A percentile compares a stretch with the other conserved stretches of the same genome.
phyloP scores from a whole-genome alignment of 129 eudicot genomes.

The Centella asiatica region DNA sequence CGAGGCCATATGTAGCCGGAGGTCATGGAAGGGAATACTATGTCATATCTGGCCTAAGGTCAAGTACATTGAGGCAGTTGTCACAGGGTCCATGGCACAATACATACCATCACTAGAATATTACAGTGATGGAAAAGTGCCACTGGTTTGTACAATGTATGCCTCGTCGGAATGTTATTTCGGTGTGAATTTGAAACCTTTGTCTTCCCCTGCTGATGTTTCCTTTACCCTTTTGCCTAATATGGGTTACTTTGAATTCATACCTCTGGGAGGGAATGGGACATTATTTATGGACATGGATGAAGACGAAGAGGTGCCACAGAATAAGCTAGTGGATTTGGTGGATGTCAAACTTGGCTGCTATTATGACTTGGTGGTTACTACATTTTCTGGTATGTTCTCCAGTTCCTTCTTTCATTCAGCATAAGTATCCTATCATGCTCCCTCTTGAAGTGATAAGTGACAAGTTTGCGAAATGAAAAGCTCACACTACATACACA shows the following conservation, averaged over 20 bases:
- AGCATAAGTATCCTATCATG: too few species aligned
- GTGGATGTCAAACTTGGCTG: conserved; percentile 56
- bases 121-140: conserved; percentile 63
- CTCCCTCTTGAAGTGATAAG: too few species aligned
- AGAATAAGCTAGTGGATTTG: conserved; percentile 45
- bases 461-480: too few species aligned
- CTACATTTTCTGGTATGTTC: conserved; percentile 70
- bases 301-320: conserved; percentile 55
- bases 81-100: conserved; percentile 89
- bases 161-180: conserved; percentile 83
- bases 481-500: too few species aligned
- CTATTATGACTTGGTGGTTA: conserved; percentile 74
- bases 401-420: not conserved
- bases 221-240: conserved; percentile 76
- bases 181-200: conserved; percentile 73
- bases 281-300: conserved; percentile 32
- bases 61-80: conserved; percentile 78
- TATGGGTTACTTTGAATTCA: conserved; percentile 77
- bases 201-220: conserved; percentile 60
- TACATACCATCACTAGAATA: conserved; percentile 67
- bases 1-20: conserved; percentile 39
- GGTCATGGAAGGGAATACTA: conserved; percentile 73
- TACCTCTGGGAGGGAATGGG: conserved; percentile 54
- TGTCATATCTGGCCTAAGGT: conserved; percentile 84
- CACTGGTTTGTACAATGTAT: conserved; percentile 77